A percentile compares a stretch with the other conserved stretches of the same genome.
Evolutionary conservation across 352 stramenopile species (phyloP).

Genomic region (Globisporangium megalacanthum): DNA sequence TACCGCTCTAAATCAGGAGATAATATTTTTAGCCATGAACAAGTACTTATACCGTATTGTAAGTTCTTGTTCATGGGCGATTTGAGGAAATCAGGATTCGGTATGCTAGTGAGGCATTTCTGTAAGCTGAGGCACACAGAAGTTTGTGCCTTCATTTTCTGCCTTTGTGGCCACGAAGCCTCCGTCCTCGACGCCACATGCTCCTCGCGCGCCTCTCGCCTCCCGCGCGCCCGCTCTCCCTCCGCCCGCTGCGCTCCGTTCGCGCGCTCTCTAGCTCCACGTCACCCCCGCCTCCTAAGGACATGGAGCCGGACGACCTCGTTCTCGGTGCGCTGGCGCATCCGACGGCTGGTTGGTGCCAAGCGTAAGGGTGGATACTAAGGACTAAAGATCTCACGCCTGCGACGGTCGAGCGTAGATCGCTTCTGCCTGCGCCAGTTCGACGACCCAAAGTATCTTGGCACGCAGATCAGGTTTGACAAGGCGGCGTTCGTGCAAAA

Average conservation of each 20-base stretch:
- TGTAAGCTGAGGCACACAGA: neutral
- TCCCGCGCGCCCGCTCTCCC: neutral
- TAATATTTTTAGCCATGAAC: no score
- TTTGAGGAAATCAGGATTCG: no score
- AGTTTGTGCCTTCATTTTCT: slow-evolving; percentile 14
- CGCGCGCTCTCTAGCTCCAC: slow-evolving; percentile 23
- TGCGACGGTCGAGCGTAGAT: slow-evolving; percentile 24
- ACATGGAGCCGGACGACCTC: slow-evolving; percentile 35
- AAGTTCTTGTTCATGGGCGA: no score
- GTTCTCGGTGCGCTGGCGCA: slow-evolving; percentile 32
- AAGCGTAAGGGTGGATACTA: neutral
- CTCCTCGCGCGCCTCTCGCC: slow-evolving; percentile 37
- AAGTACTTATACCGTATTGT: no score
- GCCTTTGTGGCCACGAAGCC: slow-evolving; percentile 3
- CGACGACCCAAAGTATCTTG: slow-evolving; percentile 70
- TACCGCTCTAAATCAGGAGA: no score
- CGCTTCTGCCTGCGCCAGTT: slow-evolving; percentile 84
- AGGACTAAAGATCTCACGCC: neutral
- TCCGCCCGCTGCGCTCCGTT: slow-evolving; percentile 12
- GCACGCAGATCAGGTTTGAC: slow-evolving; percentile 66
- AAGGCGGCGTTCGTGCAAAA: slow-evolving; percentile 71
- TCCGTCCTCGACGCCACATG: slow-evolving; percentile 22
- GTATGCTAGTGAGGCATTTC: neutral
- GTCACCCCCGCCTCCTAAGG: slow-evolving; percentile 17
- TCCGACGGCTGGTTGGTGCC: slow-evolving; percentile 2